Conservation (phyloP, 108 stramenopile genomes). For the Pseudonitzschia pungens region DNA sequence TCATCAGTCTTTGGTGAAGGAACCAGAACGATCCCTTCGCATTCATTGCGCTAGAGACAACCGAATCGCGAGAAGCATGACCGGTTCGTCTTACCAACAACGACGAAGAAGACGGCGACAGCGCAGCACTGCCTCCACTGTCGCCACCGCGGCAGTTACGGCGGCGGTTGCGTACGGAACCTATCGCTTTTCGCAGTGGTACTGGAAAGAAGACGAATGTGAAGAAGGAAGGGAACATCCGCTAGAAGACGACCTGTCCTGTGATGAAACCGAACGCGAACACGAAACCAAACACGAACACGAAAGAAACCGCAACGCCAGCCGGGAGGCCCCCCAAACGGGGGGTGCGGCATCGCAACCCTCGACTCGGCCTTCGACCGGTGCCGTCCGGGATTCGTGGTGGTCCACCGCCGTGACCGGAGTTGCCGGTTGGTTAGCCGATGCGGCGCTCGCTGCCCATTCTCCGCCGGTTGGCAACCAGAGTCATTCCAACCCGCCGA, state of each 20-base stretch:
- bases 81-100: neutral
- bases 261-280: too few relatives aligned
- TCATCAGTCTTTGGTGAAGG: too few relatives aligned
- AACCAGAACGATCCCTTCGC: too few relatives aligned
- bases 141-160: conserved; percentile 3
- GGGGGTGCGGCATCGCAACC: too few relatives aligned
- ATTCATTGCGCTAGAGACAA: too few relatives aligned
- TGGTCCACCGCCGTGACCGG: neutral
- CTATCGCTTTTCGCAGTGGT: conserved; percentile 20
- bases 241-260: neutral
- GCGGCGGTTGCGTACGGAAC: conserved; percentile 18
- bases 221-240: conserved; percentile 5
- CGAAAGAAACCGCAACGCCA: too few relatives aligned
- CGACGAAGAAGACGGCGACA: neutral
- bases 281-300: neutral
- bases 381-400: neutral
- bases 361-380: too few relatives aligned
- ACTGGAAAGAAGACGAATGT: neutral
- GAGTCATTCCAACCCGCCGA: too few relatives aligned
- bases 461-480: too few relatives aligned
- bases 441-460: neutral
- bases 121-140: neutral
- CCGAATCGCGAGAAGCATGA: too few relatives aligned
- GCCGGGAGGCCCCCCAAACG: too few relatives aligned
- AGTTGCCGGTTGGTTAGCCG: neutral